These are phyloP conservation scores for Exophiala viscosa DNA, from an alignment of 2,329 filamentous ascomycete genomes.

Conservation along the genomic window DNA sequence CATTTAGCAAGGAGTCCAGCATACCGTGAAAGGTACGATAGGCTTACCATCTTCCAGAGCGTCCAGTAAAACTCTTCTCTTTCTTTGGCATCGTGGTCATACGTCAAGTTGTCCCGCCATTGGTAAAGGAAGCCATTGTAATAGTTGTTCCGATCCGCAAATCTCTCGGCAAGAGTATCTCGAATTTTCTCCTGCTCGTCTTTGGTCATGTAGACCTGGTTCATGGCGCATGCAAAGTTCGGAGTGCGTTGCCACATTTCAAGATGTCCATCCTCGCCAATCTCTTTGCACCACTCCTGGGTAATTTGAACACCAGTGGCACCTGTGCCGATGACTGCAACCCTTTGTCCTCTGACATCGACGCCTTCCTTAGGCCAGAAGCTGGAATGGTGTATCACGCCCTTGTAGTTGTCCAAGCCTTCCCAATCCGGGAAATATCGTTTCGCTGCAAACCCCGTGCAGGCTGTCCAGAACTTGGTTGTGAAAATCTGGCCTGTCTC, in stretches of 20 bases:
- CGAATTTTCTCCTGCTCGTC: conserved; percentile 46
- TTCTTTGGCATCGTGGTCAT: conserved; percentile 14
- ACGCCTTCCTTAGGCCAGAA: conserved; percentile 57
- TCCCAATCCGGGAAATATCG: conserved; percentile 58
- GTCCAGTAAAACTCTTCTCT: conserved; percentile 47
- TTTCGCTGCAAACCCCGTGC: conserved; percentile 51
- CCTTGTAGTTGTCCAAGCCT: conserved; percentile 59
- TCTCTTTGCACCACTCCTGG: conserved; percentile 45
- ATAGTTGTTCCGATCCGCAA: conserved; percentile 37
- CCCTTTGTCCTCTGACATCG: conserved; percentile 57
- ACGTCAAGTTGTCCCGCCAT: conserved; percentile 44
- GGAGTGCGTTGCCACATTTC: conserved; percentile 60
- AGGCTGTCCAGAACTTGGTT: conserved; percentile 15
- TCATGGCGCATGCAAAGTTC: conserved; percentile 62
- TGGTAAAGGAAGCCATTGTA: conserved; percentile 61
- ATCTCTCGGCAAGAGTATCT: conserved; percentile 6
- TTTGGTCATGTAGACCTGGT: conserved; percentile 44
- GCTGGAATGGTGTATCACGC: conserved; percentile 56
- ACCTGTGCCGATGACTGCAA: conserved; percentile 62
- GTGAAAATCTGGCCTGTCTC: conserved; percentile 32
- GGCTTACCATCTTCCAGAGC: conserved; percentile 40
- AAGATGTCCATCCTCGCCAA: conserved; percentile 51
- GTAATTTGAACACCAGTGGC: conserved; percentile 62
- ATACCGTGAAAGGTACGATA: background rate
- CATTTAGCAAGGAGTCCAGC: too few species aligned